These are phyloP conservation scores for Sclerotinia sclerotiorum DNA, from an alignment of 2,329 filamentous ascomycete genomes.

Conservation along the genomic window DNA sequence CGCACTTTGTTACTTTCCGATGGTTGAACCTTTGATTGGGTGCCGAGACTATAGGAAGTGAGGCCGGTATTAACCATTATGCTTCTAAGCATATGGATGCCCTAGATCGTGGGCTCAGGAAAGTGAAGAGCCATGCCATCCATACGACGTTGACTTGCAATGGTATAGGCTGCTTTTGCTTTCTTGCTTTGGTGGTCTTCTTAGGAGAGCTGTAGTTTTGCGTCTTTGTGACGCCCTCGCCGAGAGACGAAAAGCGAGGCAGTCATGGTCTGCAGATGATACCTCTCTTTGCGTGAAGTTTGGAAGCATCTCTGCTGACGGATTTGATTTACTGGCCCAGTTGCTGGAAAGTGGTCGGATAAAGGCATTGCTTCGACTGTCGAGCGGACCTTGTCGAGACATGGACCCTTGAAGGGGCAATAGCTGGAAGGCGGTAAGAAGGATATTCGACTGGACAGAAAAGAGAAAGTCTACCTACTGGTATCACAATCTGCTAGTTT, in stretches of 20 bases:
- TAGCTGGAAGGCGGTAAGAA: background rate
- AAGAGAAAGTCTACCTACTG: background rate
- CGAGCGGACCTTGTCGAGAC: background rate
- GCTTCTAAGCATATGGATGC: too few relatives aligned
- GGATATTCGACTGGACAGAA: background rate
- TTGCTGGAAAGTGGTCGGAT: background rate
- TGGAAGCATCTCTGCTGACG: constrained; percentile 32
- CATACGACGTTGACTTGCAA: too few relatives aligned
- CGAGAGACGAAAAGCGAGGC: constrained; percentile 37
- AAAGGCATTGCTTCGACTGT: background rate
- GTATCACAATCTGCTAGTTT: background rate
- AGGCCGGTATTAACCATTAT: too few relatives aligned
- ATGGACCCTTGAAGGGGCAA: too few relatives aligned
- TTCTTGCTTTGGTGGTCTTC: constrained; percentile 18
- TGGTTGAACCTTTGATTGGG: too few relatives aligned
- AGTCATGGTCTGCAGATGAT: constrained; percentile 30
- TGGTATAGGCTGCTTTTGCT: too few relatives aligned
- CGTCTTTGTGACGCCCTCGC: constrained; percentile 21
- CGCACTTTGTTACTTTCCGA: too few relatives aligned
- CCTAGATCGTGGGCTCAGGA: too few relatives aligned
- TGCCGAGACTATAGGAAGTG: too few relatives aligned
- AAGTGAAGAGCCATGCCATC: too few relatives aligned
- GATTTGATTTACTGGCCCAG: background rate
- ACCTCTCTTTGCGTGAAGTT: constrained; percentile 35
- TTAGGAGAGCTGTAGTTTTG: constrained; percentile 20